Evolutionary conservation across 371 early-diverging fungal genomes (phyloP), one percentile per base, ranked within the genome.

Genomic region (Apophysomyces sp.): DNA sequence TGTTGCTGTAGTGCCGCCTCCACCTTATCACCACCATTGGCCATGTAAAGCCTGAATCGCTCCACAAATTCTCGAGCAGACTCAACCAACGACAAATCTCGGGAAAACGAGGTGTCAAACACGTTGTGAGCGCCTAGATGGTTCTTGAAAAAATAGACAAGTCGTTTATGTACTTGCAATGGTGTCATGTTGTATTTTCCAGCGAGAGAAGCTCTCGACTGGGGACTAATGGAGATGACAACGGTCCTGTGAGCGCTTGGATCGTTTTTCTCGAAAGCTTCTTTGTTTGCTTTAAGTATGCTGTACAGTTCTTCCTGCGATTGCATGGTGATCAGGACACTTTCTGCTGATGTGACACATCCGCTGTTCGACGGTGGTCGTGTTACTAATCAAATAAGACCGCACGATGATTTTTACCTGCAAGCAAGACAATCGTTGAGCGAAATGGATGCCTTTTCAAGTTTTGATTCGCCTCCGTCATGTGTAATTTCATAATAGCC

Each of bases 361-460:
- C 98, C 99, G 78, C 95, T 92, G 16, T 40, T 31, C 0, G n/a
- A 28, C 15, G 49, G 27, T 15, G 54, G 31, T 32, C 31, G 32
- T 40, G 49, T 44, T 44, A 30, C 29, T 56, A 18, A 56, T 36
- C 26, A 57, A 57, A 57, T 15, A 57, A 39, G 24, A 34, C 28
- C 32, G 44, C 30, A 36, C 6, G 51, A 27, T 21, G 24, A 11
- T 36, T 51, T n/a, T n/a, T 80, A 91, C 94, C 92, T 94, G 91
- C 99, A 98, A 4, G 99, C 98, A 26, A 98, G 82, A 71, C 99
- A 98, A 79, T 98, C 99, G 68, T 95, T 94, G 29, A 98, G 73
- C 12, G 90, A 86, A 40, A 98, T 95, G 4, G 84, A 79, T 1
- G 97, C 97, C 3, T 89, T 82, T 68, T 94, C 94, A 4, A 94